Evolutionary conservation across 2,329 filamentous ascomycete genomes (phyloP).

Genomic region (Hypocreales sp.): DNA sequence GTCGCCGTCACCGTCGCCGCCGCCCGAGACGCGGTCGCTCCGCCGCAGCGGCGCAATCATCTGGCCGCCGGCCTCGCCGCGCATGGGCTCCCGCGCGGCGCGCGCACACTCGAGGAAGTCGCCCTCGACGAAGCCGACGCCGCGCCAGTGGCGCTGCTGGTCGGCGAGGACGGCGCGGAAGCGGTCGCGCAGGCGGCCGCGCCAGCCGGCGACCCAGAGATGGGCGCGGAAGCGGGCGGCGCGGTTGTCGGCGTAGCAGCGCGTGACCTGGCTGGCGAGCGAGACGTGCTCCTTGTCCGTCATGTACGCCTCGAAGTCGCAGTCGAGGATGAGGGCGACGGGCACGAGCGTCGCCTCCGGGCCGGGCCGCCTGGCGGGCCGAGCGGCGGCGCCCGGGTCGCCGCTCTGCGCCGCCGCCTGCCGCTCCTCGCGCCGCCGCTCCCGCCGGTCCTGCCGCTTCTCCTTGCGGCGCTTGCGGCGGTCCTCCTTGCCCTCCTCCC

Average conservation of each 20-base stretch:
- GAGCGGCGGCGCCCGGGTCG: conserved; percentile 18
- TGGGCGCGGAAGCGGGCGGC: conserved; percentile 52
- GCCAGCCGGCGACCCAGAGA: conserved; percentile 64
- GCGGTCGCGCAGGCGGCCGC: conserved; percentile 56
- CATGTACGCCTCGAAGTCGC: conserved; percentile 86
- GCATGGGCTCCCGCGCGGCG: conserved; percentile 54
- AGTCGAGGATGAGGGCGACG: conserved; percentile 74
- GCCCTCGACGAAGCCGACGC: conserved; percentile 54
- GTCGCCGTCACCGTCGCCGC: no score
- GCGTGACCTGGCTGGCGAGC: conserved; percentile 67
- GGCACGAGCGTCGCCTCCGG: conserved; percentile 43
- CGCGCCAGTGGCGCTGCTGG: conserved; percentile 67
- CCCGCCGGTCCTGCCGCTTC: conserved; percentile 31
- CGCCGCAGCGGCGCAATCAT: conserved; percentile 42
- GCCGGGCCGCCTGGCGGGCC: conserved; percentile 15
- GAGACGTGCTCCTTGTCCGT: conserved; percentile 71
- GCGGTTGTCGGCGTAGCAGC: conserved; percentile 80
- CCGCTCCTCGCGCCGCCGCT: conserved; percentile 32
- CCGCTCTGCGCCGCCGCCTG: conserved; percentile 31
- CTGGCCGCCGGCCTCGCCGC: conserved; percentile 27
- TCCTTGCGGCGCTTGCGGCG: conserved; percentile 39
- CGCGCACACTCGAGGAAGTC: conserved; percentile 59
- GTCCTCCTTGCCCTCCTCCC: conserved; percentile 55
- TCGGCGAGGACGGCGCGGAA: conserved; percentile 62
- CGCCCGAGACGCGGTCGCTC: no score